Percentiles rank a stretch among this genome's conserved stretches.
Evolutionary conservation across 2,329 filamentous ascomycete species (phyloP).

Genomic region (Nakataea oryzae): DNA sequence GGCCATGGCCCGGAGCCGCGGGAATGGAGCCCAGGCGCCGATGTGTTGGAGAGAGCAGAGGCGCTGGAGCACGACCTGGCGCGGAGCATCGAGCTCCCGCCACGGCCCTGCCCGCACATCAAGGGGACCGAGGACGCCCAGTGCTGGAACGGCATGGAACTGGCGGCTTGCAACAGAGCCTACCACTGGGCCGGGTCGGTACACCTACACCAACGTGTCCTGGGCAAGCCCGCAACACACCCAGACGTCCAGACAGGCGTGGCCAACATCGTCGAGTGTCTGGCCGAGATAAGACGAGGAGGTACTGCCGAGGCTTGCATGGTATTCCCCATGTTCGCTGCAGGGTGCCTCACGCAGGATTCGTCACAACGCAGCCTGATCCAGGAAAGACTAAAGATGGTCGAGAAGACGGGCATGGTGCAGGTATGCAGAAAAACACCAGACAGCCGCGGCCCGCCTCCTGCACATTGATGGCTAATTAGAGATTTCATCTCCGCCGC

Average conservation of each 20-base stretch:
- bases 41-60: conserved; percentile 44
- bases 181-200: conserved; percentile 73
- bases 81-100: conserved; percentile 35
- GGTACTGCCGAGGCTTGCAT: conserved; percentile 65
- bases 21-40: conserved; percentile 46
- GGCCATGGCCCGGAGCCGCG: conserved; percentile 18
- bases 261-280: conserved; percentile 48
- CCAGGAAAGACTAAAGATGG: conserved; percentile 51
- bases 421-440: conserved; percentile 37
- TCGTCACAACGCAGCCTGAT: conserved; percentile 46
- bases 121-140: conserved; percentile 37
- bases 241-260: conserved; percentile 53
- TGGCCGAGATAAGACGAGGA: conserved; percentile 52
- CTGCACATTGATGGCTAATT: not conserved
- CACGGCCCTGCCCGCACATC: conserved; percentile 34
- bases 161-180: conserved; percentile 63
- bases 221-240: conserved; percentile 49
- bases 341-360: conserved; percentile 61
- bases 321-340: conserved; percentile 74
- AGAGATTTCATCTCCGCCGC: conserved; percentile 1
- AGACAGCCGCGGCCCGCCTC: not conserved
- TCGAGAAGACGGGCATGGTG: conserved; percentile 66
- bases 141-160: conserved; percentile 50
- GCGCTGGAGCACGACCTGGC: conserved; percentile 51
- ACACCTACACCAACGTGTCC: conserved; percentile 63